Conservation (phyloP, 1,284 basidiomycete species). For the Fistulina hepatica region DNA sequence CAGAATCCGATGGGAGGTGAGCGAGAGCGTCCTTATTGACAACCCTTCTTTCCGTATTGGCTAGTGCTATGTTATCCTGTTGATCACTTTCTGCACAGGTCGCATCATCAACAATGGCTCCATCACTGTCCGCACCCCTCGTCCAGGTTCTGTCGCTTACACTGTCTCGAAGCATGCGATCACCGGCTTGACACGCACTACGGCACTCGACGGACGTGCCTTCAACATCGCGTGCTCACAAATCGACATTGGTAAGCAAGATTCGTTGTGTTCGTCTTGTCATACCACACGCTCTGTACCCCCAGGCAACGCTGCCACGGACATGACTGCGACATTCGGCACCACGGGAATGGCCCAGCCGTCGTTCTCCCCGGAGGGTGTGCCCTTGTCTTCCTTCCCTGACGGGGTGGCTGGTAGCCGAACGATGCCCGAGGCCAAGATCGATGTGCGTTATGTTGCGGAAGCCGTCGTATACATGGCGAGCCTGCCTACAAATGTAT, state of each 20-base stretch:
- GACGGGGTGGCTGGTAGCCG: slow-evolving; percentile 35
- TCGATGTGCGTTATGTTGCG: slow-evolving; percentile 63
- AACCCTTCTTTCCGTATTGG: not conserved
- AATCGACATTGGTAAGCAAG: slow-evolving; percentile 59
- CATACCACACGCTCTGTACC: not conserved
- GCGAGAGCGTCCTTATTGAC: slow-evolving; percentile 8
- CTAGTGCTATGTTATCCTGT: not conserved
- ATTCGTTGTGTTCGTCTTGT: slow-evolving; percentile 7
- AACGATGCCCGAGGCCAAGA: slow-evolving; percentile 46
- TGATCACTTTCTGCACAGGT: slow-evolving; percentile 28
- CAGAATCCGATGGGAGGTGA: slow-evolving; percentile 63
- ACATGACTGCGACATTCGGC: slow-evolving; percentile 38
- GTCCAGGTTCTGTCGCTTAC: slow-evolving; percentile 59
- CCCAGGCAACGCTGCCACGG: slow-evolving; percentile 58
- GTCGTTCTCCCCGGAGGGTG: slow-evolving; percentile 38
- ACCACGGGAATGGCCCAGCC: too few relatives aligned
- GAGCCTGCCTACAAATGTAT: slow-evolving; percentile 53
- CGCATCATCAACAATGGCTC: slow-evolving; percentile 82
- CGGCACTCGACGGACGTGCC: slow-evolving; percentile 64
- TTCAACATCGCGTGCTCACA: slow-evolving; percentile 69
- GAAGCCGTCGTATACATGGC: slow-evolving; percentile 63
- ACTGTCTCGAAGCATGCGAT: slow-evolving; percentile 75
- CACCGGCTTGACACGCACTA: slow-evolving; percentile 62
- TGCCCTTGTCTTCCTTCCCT: slow-evolving; percentile 59
- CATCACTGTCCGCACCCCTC: slow-evolving; percentile 62